Percentiles rank a stretch among this genome's conserved stretches.
Evolutionary conservation across 495 filamentous ascomycete species (phyloP).

Genomic region (Neurospora sp.): DNA sequence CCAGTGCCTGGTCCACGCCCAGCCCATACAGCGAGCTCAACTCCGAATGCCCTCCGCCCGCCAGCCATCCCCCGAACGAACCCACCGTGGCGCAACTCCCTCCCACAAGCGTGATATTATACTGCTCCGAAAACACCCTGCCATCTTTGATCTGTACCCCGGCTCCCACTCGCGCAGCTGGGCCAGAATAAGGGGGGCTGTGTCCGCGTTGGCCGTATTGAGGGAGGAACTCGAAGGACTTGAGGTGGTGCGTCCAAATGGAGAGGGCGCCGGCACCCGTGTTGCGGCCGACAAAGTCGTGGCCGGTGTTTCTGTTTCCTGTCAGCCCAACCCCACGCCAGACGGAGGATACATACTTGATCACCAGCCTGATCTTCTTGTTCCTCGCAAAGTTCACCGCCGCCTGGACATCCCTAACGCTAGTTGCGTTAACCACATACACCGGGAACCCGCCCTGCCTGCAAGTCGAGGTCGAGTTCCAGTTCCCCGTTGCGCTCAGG

Average conservation of each 20-base stretch:
- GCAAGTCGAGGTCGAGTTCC: constrained; percentile 26
- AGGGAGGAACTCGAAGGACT: constrained; percentile 33
- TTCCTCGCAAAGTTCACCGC: constrained; percentile 54
- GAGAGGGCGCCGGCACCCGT: constrained; percentile 42
- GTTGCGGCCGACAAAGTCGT: constrained; percentile 50
- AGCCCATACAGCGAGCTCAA: constrained; percentile 36
- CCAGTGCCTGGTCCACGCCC: constrained; percentile 38
- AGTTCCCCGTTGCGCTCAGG: constrained; percentile 14
- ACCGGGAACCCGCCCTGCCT: constrained; percentile 46
- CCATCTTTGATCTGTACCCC: constrained; percentile 36
- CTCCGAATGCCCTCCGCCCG: constrained; percentile 35
- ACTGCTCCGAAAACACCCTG: constrained; percentile 17
- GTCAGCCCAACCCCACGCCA: neutral
- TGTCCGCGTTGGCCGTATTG: constrained; percentile 23
- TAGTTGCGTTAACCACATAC: constrained; percentile 48
- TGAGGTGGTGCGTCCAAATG: constrained; percentile 51
- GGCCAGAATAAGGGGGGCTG: constrained; percentile 21
- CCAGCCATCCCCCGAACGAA: constrained; percentile 35
- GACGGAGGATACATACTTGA: constrained; percentile 34
- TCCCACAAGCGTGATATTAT: constrained; percentile 34
- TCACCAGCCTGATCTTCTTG: constrained; percentile 44
- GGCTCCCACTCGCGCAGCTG: constrained; percentile 30
- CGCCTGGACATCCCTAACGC: constrained; percentile 41
- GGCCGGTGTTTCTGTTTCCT: constrained; percentile 50
- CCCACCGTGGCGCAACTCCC: constrained; percentile 22